phyloP scores from a whole-genome alignment of 2,329 filamentous ascomycete species.

The Fusarium sarcochroum region DNA sequence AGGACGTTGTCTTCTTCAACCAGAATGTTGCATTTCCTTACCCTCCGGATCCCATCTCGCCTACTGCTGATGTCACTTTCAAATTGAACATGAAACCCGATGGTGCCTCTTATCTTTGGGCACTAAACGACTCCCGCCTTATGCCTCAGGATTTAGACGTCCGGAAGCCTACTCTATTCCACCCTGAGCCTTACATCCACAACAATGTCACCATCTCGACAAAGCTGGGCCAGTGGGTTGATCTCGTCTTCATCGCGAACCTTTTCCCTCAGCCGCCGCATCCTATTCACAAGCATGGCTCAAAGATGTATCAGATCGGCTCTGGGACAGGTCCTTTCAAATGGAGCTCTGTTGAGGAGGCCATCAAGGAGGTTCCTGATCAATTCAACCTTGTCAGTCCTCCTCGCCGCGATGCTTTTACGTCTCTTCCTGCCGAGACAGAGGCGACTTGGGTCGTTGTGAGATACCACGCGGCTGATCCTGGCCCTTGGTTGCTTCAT shows the following conservation, averaged over 20 bases:
- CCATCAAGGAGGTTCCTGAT: constrained; percentile 60
- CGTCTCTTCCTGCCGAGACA: constrained; percentile 40
- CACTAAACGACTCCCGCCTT: constrained; percentile 62
- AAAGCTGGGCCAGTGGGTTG: constrained; percentile 65
- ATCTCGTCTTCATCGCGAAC: constrained; percentile 65
- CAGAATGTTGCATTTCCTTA: constrained; percentile 61
- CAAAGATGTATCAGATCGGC: constrained; percentile 71
- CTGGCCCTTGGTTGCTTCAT: constrained; percentile 68
- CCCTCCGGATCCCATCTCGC: constrained; percentile 60
- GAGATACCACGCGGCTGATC: constrained; percentile 66
- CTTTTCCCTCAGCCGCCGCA: constrained; percentile 64
- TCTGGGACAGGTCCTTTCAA: constrained; percentile 64
- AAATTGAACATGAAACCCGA: constrained; percentile 58
- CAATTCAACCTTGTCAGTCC: constrained; percentile 71
- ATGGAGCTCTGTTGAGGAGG: constrained; percentile 68
- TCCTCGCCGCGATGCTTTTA: constrained; percentile 63
- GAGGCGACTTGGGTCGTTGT: constrained; percentile 61
- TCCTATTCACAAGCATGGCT: constrained; percentile 75
- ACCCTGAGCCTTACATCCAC: constrained; percentile 51
- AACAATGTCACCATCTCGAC: constrained; percentile 66
- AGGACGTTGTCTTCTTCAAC: constrained; percentile 60
- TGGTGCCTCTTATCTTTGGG: constrained; percentile 66
- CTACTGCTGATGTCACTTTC: constrained; percentile 61
- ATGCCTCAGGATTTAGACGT: constrained; percentile 56
- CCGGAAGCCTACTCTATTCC: constrained; percentile 61